Evolutionary conservation across 31 red algal species (phyloP).

Genomic region (Bonnemaisonia californica): DNA sequence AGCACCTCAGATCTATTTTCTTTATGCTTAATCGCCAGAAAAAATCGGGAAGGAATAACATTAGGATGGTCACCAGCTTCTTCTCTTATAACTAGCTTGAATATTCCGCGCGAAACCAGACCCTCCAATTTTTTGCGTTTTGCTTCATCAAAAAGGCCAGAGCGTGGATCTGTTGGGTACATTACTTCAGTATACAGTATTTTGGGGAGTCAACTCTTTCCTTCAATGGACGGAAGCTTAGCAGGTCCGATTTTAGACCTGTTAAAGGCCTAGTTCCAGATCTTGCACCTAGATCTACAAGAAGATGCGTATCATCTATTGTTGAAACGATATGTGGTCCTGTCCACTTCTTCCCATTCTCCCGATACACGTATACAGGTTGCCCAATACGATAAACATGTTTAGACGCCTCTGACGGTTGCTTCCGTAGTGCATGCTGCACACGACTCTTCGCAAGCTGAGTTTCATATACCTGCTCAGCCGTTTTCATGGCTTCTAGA

Average conservation of each 20-base stretch:
- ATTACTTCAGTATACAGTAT: background rate
- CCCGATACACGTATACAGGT: conserved; percentile 1
- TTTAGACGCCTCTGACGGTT: background rate
- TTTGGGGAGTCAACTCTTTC: background rate
- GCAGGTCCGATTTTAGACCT: no score
- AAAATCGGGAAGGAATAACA: conserved; percentile 1
- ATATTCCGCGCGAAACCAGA: no score
- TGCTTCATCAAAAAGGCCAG: no score
- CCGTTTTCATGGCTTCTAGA: no score
- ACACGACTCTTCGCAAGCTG: background rate
- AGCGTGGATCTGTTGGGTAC: background rate
- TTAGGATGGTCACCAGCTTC: background rate
- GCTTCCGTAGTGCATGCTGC: background rate
- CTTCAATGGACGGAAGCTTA: background rate
- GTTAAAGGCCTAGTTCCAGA: background rate
- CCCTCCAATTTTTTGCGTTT: no score
- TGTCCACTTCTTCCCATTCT: background rate
- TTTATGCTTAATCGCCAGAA: conserved; percentile 9
- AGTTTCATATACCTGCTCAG: background rate
- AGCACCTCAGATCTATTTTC: background rate
- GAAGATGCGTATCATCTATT: background rate
- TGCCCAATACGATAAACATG: background rate
- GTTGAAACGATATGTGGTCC: conserved; percentile 10
- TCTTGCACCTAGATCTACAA: background rate
- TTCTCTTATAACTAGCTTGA: background rate